These are phyloP conservation scores for Inonotus obliquus DNA, from an alignment of 1,284 basidiomycete species.

Conservation along the genomic window DNA sequence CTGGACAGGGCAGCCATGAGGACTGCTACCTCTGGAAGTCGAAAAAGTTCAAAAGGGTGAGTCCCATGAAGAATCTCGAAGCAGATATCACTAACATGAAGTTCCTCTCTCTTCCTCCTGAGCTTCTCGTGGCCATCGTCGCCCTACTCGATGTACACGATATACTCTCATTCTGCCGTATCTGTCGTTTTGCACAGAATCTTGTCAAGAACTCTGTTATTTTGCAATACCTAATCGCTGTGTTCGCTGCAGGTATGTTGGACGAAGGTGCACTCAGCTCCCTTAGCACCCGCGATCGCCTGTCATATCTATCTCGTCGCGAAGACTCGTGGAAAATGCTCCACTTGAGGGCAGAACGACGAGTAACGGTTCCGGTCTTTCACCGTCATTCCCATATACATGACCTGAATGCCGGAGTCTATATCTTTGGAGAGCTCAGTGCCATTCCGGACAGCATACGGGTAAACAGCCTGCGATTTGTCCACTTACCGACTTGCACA, in stretches of 20 bases:
- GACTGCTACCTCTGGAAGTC: neutral
- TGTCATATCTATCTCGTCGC: slow-evolving; percentile 2
- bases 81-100: slow-evolving; percentile 6
- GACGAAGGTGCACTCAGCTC: slow-evolving; percentile 1
- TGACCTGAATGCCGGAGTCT: slow-evolving; percentile 9
- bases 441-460: slow-evolving; percentile 9
- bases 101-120: slow-evolving; percentile 13
- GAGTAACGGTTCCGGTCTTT: slow-evolving; percentile 6
- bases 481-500: slow-evolving; percentile 12
- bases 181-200: neutral
- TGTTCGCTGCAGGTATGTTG: slow-evolving; percentile 9
- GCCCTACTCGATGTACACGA: slow-evolving; percentile 12
- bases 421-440: slow-evolving; percentile 17
- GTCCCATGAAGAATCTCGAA: neutral
- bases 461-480: slow-evolving; percentile 10
- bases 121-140: slow-evolving; percentile 15
- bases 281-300: slow-evolving; percentile 4
- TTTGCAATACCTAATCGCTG: slow-evolving; percentile 10
- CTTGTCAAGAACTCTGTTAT: slow-evolving; percentile 3
- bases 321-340: slow-evolving; percentile 12
- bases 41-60: slow-evolving; percentile 7
- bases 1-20: neutral
- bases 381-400: slow-evolving; percentile 16
- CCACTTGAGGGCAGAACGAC: neutral
- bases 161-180: slow-evolving; percentile 13